Evolutionary conservation across 2,329 filamentous ascomycete genomes (phyloP), one percentile per base, ranked within the genome.

Genomic region (Cladophialophora immunda): DNA sequence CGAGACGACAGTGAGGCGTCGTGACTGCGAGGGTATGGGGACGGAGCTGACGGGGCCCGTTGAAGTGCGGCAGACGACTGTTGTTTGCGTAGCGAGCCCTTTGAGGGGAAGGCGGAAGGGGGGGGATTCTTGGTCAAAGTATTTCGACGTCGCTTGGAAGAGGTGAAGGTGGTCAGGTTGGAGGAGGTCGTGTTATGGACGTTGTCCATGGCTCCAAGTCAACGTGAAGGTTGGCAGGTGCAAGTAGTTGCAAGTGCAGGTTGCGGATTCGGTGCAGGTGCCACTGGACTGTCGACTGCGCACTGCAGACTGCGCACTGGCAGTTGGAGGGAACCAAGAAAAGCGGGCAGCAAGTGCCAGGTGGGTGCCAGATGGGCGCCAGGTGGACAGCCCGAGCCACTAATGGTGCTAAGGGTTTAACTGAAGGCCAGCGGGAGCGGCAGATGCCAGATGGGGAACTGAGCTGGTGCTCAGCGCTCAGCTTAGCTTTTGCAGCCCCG

Each of bases 11-110:
- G 65, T 52, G 72, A 69, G 59, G 73, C 76, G 76, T 73, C 74
- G 77, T 64, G 74, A 74, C 69, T 73, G 76, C 58, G 79, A 54
- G 78, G 81, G 55, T 80, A 80, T 50, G 80, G 80, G 64, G 81
- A 80, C 32, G 80, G 80, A 65, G 81, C 81, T 62, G 81, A 83
- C 34, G 81, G 81, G 71, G 82, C 80, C 72, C 81, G 77, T 71
- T 80, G 81, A 64, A 83, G 76, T 58, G 79, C 79, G 53, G 76
- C 77, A 69, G 75, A 77, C 72, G 79, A 81, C 69, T 80, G 77
- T 68, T 80, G 80, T 71, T 77, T 81, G 65, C 78, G 78, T 68
- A 82, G 76, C 67, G 79, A 74, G 60, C 68, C 76, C 63, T 77
- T 78, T 32, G 70, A 74, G 74, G 61, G 72, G 71, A 64, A 70